phyloP scores from a whole-genome alignment of 164 flowering plant species.

The Platanus orientalis region DNA sequence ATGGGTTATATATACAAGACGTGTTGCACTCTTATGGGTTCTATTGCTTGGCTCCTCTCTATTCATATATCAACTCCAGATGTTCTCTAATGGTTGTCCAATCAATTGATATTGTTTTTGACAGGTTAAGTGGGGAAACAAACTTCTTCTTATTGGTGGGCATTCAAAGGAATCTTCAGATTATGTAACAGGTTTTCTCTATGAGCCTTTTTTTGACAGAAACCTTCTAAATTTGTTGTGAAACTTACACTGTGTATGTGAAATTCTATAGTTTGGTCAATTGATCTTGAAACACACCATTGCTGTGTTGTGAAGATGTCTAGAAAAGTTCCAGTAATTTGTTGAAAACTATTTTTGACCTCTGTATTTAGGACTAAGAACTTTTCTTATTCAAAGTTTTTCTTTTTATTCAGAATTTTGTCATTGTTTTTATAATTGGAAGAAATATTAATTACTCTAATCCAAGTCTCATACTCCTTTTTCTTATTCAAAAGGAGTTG shows the following conservation, averaged over 20 bases:
- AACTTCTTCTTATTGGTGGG: conserved; percentile 69
- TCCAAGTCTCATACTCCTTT: neutral
- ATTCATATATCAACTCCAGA: neutral
- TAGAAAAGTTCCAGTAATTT: conserved; percentile 77
- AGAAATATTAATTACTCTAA: neutral
- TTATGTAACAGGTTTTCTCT: conserved; percentile 44
- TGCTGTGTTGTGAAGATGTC: conserved; percentile 57
- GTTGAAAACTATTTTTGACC: neutral
- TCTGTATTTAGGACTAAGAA: neutral
- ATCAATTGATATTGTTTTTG: conserved; percentile 11
- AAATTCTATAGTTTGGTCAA: conserved; percentile 49
- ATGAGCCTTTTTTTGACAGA: conserved; percentile 2
- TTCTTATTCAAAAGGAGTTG: conserved; percentile 1
- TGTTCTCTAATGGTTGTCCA: neutral
- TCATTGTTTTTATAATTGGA: neutral
- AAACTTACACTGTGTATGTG: conserved; percentile 13
- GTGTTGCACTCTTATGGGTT: no score
- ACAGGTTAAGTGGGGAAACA: conserved; percentile 75
- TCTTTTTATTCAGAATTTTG: neutral
- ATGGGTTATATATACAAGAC: no score
- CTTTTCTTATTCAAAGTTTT: neutral
- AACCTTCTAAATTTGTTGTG: neutral
- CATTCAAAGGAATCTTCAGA: conserved; percentile 49
- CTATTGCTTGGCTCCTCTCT: neutral
- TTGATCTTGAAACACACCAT: conserved; percentile 59